Evolutionary conservation across 306 rosid genomes (phyloP).

Genomic region (Castanea mollissima): DNA sequence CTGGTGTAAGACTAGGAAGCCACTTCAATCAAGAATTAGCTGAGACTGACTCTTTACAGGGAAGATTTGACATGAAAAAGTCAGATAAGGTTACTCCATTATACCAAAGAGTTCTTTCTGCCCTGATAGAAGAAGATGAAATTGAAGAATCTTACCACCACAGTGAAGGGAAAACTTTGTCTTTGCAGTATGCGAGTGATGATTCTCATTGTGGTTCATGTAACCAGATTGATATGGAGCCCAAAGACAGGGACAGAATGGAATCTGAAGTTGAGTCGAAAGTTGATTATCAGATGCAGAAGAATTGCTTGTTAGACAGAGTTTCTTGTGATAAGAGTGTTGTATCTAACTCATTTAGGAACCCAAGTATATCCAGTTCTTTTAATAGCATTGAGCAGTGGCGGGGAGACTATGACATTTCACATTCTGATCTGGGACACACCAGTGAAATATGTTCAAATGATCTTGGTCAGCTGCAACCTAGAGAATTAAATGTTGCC

Average conservation of each 20-base stretch:
- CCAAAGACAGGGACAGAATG: constrained; percentile 75
- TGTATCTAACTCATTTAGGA: constrained; percentile 56
- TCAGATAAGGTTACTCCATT: constrained; percentile 58
- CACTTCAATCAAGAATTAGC: constrained; percentile 34
- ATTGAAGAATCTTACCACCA: constrained; percentile 59
- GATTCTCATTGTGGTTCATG: constrained; percentile 93
- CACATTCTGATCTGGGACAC: constrained; percentile 60
- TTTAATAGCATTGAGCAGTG: constrained; percentile 62
- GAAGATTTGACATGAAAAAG: constrained; percentile 48
- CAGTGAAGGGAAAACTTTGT: constrained; percentile 56
- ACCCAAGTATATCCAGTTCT: constrained; percentile 54
- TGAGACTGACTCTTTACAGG: constrained; percentile 43
- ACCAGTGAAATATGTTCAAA: constrained; percentile 62
- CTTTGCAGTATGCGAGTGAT: constrained; percentile 73
- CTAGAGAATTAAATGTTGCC: constrained; percentile 38
- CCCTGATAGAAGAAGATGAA: constrained; percentile 80
- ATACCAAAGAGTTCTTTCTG: constrained; percentile 85
- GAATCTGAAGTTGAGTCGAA: constrained; percentile 84
- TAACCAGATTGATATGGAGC: constrained; percentile 72
- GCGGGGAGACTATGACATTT: constrained; percentile 67
- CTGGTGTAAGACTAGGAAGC: constrained; percentile 47
- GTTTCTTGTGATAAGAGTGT: constrained; percentile 64
- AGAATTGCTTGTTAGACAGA: constrained; percentile 61
- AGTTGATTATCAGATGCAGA: constrained; percentile 54
- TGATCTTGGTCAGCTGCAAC: constrained; percentile 61